A percentile compares a stretch with the other conserved stretches of the same genome.
These are phyloP conservation scores for Ogataea dorogensis DNA, from an alignment of 805 yeast species.

Conservation along the genomic window DNA sequence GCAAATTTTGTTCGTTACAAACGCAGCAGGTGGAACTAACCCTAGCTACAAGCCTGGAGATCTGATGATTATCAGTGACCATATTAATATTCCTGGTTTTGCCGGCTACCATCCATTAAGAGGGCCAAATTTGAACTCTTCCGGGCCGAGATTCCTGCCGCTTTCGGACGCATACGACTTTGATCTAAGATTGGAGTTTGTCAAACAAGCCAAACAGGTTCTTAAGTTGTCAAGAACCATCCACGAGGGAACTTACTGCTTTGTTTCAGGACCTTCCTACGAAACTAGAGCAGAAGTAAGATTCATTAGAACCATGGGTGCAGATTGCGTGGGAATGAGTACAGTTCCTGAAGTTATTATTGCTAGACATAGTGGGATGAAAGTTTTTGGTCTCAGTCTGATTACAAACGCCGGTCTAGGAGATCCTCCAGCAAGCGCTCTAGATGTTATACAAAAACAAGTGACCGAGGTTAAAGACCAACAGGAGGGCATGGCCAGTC, in stretches of 20 bases:
- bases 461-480: slow-evolving; percentile 36
- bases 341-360: slow-evolving; percentile 95
- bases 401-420: slow-evolving; percentile 82
- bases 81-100: slow-evolving; percentile 86
- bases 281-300: slow-evolving; percentile 93
- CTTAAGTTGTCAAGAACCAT: slow-evolving; percentile 52
- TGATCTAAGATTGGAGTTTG: slow-evolving; percentile 61
- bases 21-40: slow-evolving; percentile 93
- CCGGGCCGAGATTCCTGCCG: slow-evolving; percentile 88
- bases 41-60: slow-evolving; percentile 73
- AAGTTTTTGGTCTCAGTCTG: slow-evolving; percentile 79
- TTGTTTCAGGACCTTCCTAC: slow-evolving; percentile 90
- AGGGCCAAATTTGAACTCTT: slow-evolving; percentile 77
- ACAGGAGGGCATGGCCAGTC: slow-evolving; percentile 80
- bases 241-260: slow-evolving; percentile 85
- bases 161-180: slow-evolving; percentile 87
- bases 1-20: slow-evolving; percentile 71
- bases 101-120: slow-evolving; percentile 84
- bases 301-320: slow-evolving; percentile 68
- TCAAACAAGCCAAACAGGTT: slow-evolving; percentile 47
- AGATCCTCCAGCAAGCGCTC: slow-evolving; percentile 65
- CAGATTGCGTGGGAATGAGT: slow-evolving; percentile 96
- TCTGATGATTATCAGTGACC: slow-evolving; percentile 87
- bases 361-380: slow-evolving; percentile 84
- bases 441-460: slow-evolving; percentile 38